Conservation (phyloP, 495 filamentous ascomycete genomes). For the Penicillium ochrochloron region DNA sequence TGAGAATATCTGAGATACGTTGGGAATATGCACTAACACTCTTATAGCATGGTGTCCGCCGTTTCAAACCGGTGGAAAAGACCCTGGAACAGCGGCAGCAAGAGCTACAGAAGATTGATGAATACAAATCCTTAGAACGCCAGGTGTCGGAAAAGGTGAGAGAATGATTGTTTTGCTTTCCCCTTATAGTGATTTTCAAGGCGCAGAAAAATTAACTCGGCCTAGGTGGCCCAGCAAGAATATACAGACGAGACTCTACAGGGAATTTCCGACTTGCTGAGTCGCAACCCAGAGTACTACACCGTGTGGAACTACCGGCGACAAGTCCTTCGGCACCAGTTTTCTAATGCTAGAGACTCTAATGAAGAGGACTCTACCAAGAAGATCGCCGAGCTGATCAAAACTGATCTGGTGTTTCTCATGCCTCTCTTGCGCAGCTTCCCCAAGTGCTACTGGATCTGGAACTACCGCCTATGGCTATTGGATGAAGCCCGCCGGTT, state of each 20-base stretch:
- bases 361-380: conserved; percentile 24
- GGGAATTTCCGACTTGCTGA: conserved; percentile 79
- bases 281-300: conserved; percentile 95
- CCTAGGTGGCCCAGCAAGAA: conserved; percentile 58
- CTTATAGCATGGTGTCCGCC: conserved; percentile 76
- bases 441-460: conserved; percentile 99
- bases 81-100: conserved; percentile 67
- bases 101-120: conserved; percentile 76
- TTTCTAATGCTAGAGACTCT: conserved; percentile 36
- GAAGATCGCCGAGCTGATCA: conserved; percentile 55
- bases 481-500: conserved; percentile 69
- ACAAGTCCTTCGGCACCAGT: conserved; percentile 57
- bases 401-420: conserved; percentile 77
- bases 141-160: conserved; percentile 64
- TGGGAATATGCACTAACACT: conserved; percentile 9
- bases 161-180: not conserved
- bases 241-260: conserved; percentile 70
- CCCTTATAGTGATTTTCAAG: not conserved
- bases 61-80: conserved; percentile 60
- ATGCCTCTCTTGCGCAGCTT: conserved; percentile 80
- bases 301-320: conserved; percentile 97
- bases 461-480: conserved; percentile 94
- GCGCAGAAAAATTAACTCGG: conserved; percentile 1
- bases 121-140: conserved; percentile 74
- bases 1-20: not conserved